A percentile compares a stretch with the other conserved stretches of the same genome.
phyloP scores from a whole-genome alignment of 1,284 basidiomycete species.

The Flammula alnicola region DNA sequence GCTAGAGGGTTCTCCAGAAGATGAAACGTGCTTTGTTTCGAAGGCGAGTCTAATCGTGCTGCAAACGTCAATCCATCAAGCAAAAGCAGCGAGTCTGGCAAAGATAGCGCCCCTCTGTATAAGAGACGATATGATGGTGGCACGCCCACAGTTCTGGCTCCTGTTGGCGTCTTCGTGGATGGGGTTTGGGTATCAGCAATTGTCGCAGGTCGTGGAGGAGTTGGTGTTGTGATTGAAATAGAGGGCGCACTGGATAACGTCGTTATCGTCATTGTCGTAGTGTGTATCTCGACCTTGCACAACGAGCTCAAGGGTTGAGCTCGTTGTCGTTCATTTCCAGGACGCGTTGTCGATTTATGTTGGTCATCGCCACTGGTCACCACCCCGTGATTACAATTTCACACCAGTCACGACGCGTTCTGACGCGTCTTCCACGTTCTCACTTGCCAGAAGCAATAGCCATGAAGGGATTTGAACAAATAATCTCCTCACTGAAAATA shows the following conservation, averaged over 20 bases:
- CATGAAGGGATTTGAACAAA: too few species aligned
- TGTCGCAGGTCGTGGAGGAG: conserved; percentile 9
- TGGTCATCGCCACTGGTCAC: too few species aligned
- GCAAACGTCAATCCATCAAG: conserved; percentile 78
- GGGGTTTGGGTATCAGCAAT: not conserved
- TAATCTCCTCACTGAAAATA: too few species aligned
- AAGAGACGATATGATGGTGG: conserved; percentile 53
- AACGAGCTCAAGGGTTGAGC: too few species aligned
- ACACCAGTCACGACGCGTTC: too few species aligned
- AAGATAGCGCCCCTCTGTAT: conserved; percentile 75
- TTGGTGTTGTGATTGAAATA: conserved; percentile 4
- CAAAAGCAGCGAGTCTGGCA: conserved; percentile 71
- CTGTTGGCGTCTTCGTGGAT: not conserved
- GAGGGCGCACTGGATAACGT: not conserved
- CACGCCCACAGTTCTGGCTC: not conserved
- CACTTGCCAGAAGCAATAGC: too few species aligned
- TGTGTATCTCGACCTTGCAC: not conserved
- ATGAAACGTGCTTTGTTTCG: conserved; percentile 33
- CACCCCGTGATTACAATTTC: too few species aligned
- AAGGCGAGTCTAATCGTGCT: conserved; percentile 47
- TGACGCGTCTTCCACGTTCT: too few species aligned
- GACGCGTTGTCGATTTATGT: too few species aligned
- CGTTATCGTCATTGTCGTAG: conserved; percentile 5
- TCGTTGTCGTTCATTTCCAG: too few species aligned
- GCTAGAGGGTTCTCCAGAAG: conserved; percentile 72